Percentiles rank a stretch among this genome's conserved stretches.
phyloP scores from a whole-genome alignment of 768 basidiomycete genomes.

The Pulveroboletus sp. region DNA sequence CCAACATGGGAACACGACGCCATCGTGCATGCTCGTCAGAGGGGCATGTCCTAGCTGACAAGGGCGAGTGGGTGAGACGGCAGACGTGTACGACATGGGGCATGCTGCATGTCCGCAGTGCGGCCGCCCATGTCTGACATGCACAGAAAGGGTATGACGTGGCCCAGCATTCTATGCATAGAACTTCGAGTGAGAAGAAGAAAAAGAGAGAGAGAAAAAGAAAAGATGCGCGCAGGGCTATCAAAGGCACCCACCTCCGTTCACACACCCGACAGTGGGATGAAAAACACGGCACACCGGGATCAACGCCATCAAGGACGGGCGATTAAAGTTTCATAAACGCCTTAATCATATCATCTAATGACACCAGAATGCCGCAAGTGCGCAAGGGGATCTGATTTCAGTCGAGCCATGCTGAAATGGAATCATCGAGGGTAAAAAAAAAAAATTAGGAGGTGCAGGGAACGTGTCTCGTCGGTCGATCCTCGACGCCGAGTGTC shows the following conservation, averaged over 20 bases:
- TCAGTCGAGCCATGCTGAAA: too few relatives aligned
- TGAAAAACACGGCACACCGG: slow-evolving; percentile 17
- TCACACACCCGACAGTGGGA: slow-evolving; percentile 17
- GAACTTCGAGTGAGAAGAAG: slow-evolving; percentile 18
- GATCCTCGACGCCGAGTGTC: slow-evolving; percentile 17
- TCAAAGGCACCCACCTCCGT: slow-evolving; percentile 23
- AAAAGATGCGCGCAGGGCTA: slow-evolving; percentile 15
- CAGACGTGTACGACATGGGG: slow-evolving; percentile 4
- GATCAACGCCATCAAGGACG: slow-evolving; percentile 26
- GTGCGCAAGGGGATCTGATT: slow-evolving; percentile 9
- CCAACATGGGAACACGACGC: slow-evolving; percentile 9
- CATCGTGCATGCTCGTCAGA: neutral
- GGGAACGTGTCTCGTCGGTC: slow-evolving; percentile 12
- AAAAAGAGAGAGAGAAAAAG: too few relatives aligned
- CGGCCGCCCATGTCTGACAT: slow-evolving; percentile 19
- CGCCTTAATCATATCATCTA: slow-evolving; percentile 20
- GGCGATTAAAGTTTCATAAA: slow-evolving; percentile 29
- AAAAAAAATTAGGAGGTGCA: slow-evolving; percentile 5
- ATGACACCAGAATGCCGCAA: slow-evolving; percentile 18
- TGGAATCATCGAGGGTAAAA: slow-evolving; percentile 14
- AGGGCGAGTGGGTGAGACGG: neutral
- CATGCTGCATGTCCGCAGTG: slow-evolving; percentile 22
- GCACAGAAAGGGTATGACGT: slow-evolving; percentile 13
- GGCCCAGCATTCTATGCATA: slow-evolving; percentile 16
- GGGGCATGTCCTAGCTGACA: neutral